Conservation (phyloP, 2,329 filamentous ascomycete species). For the Knoxdaviesia proteae region DNA sequence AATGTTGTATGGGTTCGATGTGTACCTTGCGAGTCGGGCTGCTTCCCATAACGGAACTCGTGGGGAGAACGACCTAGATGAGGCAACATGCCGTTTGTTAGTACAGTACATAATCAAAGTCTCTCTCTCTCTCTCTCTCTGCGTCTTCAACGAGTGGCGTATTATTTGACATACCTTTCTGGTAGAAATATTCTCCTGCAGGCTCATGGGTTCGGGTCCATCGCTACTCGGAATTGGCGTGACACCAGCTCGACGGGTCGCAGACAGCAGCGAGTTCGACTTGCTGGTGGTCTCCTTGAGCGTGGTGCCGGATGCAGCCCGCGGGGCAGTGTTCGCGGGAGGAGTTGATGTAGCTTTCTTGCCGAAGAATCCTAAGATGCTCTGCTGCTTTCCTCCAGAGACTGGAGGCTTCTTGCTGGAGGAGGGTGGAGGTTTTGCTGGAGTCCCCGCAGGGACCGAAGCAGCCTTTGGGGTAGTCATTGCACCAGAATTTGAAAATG, state of each 20-base stretch:
- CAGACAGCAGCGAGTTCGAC: constrained; percentile 17
- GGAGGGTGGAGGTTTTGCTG: constrained; percentile 15
- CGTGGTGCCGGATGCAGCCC: constrained; percentile 15
- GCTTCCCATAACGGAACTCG: constrained; percentile 25
- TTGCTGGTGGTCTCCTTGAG: constrained; percentile 19
- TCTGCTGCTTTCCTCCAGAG: constrained; percentile 16
- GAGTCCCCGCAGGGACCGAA: constrained; percentile 2
- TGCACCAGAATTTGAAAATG: too few relatives aligned
- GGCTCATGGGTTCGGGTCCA: constrained; percentile 42
- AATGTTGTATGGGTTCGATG: background rate
- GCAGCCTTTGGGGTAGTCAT: too few relatives aligned
- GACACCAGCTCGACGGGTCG: constrained; percentile 25
- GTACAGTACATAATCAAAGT: too few relatives aligned
- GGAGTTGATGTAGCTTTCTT: constrained; percentile 14
- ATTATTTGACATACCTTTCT: constrained; percentile 1
- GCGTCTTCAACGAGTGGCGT: too few relatives aligned
- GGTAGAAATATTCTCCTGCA: constrained; percentile 40
- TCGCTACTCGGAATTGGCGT: constrained; percentile 74
- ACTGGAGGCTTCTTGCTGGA: constrained; percentile 7
- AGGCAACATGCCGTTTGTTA: background rate
- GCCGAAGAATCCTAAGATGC: constrained; percentile 23
- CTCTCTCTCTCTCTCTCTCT: too few relatives aligned
- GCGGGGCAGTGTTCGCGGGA: constrained; percentile 10
- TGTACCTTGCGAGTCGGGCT: constrained; percentile 66
- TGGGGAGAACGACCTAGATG: constrained; percentile 5